A percentile compares a stretch with the other conserved stretches of the same genome.
Conservation (phyloP, 1,139 yeast species). For the Maudiozyma humilis region DNA sequence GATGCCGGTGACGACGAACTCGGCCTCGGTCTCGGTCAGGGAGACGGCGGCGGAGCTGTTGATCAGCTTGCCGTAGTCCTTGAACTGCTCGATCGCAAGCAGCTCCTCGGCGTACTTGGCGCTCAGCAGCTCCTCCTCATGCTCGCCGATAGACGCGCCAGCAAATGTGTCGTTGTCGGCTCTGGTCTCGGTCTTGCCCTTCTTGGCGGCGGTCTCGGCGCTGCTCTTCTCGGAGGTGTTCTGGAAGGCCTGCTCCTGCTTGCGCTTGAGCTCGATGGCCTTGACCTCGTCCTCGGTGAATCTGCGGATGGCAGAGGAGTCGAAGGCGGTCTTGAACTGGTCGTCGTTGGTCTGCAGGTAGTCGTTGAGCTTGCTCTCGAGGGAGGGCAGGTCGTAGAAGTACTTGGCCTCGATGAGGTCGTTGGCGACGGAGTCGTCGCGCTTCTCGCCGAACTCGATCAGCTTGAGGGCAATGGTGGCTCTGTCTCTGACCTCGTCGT, state of each 20-base stretch:
- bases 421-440: slow-evolving; percentile 34
- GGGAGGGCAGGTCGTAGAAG: slow-evolving; percentile 62
- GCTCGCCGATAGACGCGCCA: slow-evolving; percentile 24
- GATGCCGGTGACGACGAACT: slow-evolving; percentile 77
- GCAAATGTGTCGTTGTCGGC: slow-evolving; percentile 19
- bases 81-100: slow-evolving; percentile 57
- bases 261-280: slow-evolving; percentile 40
- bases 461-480: slow-evolving; percentile 79
- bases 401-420: slow-evolving; percentile 58
- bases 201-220: slow-evolving; percentile 9
- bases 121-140: slow-evolving; percentile 35
- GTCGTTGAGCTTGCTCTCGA: slow-evolving; percentile 67
- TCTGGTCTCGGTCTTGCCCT: slow-evolving; percentile 12
- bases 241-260: slow-evolving; percentile 34
- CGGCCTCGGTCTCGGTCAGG: slow-evolving; percentile 88
- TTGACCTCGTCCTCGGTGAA: slow-evolving; percentile 47
- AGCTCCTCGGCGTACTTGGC: slow-evolving; percentile 64
- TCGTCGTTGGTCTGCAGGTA: slow-evolving; percentile 60
- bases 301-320: slow-evolving; percentile 49
- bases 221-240: slow-evolving; percentile 21
- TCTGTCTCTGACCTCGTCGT: slow-evolving; percentile 97
- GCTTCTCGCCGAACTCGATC: slow-evolving; percentile 41
- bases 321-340: slow-evolving; percentile 59
- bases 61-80: slow-evolving; percentile 59
- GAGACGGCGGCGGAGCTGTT: slow-evolving; percentile 62